Evolutionary conservation across 2,329 filamentous ascomycete species (phyloP), one percentile per base, ranked within the genome.

Genomic region (Ilyonectria sp.): DNA sequence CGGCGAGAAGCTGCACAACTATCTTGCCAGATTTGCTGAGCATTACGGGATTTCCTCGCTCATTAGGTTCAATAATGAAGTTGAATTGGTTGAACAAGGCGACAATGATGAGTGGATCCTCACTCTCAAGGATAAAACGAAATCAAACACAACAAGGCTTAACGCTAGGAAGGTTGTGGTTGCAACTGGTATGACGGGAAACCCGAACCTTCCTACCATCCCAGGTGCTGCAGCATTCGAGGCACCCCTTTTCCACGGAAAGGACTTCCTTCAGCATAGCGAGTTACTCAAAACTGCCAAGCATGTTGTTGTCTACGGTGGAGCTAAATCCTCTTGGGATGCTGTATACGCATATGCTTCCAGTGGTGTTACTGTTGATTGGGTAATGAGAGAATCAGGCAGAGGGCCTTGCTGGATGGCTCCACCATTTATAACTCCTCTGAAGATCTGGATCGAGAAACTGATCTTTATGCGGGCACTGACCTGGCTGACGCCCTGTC

Each of bases 401-500:
- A n/a, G 31, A 10, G 60, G 60, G 9, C 60, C 60, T 9, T 56
- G 52, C 21, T 63, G 60, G 60, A 63, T 63, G 60, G 9, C 52
- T 15, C 29, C 40, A 2, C 40, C 53, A 10, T 63, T 26, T 40
- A 40, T 57, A 7, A 63, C 43, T 4, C 50, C 43, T 21, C 6
- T 63, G 23, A 35, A 35, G 13, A 35, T 35, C 33, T 35, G 33
- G 33, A 19, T 63, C 2, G 60, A 63, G 44, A 19, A 63, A 6
- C 43, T 63, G 8, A 40, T 89, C 2, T 23, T 23, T 23, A 23
- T 23, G 21, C 21, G 21, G 2, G 21, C 21, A 3, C 21, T 23
- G 3, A 23, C 21, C 21, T 94, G 91, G 90, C 90, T 95, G 79
- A 91, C 88, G 58, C 93, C 93, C 0, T 94, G 92, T 75, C 86